Evolutionary conservation across 2,329 filamentous ascomycete species (phyloP).

Genomic region (Hypoxylon sp.): DNA sequence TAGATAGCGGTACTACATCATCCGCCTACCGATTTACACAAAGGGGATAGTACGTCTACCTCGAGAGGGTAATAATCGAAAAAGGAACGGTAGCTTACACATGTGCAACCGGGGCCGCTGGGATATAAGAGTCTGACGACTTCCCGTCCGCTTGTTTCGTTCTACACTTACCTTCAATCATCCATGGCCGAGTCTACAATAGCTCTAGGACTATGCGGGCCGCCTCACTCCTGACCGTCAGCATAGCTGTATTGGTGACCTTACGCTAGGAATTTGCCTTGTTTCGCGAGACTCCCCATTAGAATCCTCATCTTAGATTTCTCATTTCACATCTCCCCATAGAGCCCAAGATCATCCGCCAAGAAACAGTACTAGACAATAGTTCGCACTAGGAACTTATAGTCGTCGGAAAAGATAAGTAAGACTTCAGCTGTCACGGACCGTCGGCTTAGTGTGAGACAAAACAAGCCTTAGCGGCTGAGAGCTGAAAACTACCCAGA

Average conservation of each 20-base stretch:
- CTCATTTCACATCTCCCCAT: conserved; percentile 10
- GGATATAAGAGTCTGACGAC: conserved; percentile 24
- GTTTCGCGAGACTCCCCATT: conserved; percentile 1
- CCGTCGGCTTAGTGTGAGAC: conserved; percentile 27
- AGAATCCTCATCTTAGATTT: conserved; percentile 10
- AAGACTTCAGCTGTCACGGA: conserved; percentile 27
- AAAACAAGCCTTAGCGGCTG: conserved; percentile 34
- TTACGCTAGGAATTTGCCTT: not conserved
- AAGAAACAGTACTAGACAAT: conserved; percentile 24
- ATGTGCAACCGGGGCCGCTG: conserved; percentile 23
- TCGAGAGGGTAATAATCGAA: conserved; percentile 2
- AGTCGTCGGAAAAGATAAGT: conserved; percentile 21
- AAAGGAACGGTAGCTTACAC: conserved; percentile 21
- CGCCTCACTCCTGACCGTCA: not conserved
- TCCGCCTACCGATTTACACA: conserved; percentile 14
- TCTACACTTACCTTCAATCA: not conserved
- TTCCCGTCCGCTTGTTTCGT: not conserved
- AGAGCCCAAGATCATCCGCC: conserved; percentile 19
- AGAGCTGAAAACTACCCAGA: conserved; percentile 36
- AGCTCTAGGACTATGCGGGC: not conserved
- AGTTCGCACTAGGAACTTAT: conserved; percentile 24
- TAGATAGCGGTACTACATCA: conserved; percentile 24
- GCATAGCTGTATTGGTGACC: not conserved
- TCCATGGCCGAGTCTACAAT: not conserved
- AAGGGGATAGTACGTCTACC: conserved; percentile 17